A percentile compares a stretch with the other conserved stretches of the same genome.
Evolutionary conservation across 2,329 filamentous ascomycete species (phyloP).

Genomic region (Cryphonectria japonica): DNA sequence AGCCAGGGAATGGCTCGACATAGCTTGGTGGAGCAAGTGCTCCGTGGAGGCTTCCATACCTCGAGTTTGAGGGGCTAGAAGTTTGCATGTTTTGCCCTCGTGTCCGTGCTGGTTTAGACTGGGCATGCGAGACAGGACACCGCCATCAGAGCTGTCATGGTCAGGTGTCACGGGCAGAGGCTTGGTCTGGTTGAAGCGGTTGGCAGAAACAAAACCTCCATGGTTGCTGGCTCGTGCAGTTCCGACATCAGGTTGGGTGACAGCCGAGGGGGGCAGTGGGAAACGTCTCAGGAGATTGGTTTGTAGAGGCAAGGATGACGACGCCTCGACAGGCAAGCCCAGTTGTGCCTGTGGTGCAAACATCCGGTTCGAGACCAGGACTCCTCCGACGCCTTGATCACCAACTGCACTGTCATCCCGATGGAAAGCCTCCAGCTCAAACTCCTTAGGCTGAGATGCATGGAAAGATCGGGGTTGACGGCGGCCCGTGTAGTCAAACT

Average conservation of each 20-base stretch:
- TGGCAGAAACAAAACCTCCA: background rate
- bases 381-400: too few relatives aligned
- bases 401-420: background rate
- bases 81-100: background rate
- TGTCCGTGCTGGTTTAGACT: background rate
- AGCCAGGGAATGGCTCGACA: background rate
- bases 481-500: background rate
- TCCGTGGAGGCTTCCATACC: background rate
- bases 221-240: background rate
- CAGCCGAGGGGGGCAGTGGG: background rate
- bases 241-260: background rate
- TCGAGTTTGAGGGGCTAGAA: background rate
- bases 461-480: too few relatives aligned
- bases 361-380: background rate
- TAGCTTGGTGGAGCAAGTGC: background rate
- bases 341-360: background rate
- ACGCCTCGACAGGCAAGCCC: background rate
- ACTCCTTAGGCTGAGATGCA: conserved; percentile 11
- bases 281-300: background rate
- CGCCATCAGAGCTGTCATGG: background rate
- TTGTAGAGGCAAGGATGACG: background rate
- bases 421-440: conserved; percentile 8
- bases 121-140: background rate
- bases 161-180: background rate
- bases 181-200: background rate